phyloP scores from a whole-genome alignment of 371 early-diverging fungal genomes.

The Zancudomyces culisetae region DNA sequence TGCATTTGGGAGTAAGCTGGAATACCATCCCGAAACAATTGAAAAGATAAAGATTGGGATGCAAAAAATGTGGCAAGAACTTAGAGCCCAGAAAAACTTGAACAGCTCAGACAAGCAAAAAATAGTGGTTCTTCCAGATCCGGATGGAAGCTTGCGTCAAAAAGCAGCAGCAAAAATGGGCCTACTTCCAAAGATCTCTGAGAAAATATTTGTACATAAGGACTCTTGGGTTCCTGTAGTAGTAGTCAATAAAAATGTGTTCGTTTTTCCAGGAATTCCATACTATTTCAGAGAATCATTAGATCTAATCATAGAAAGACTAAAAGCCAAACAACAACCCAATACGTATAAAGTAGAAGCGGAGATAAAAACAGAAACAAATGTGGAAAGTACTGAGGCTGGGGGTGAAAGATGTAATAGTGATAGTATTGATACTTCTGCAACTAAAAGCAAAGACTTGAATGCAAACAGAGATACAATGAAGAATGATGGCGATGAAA shows the following conservation, averaged over 20 bases:
- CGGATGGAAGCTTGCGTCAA: constrained; percentile 12
- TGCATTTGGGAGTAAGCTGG: constrained; percentile 30
- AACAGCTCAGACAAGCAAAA: background rate
- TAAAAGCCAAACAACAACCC: too few species aligned
- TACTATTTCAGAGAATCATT: constrained; percentile 34
- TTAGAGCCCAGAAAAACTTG: background rate
- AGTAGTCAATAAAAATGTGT: constrained; percentile 37
- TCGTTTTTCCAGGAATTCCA: constrained; percentile 55
- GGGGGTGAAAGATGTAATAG: too few species aligned
- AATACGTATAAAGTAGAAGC: too few species aligned
- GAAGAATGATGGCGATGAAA: too few species aligned
- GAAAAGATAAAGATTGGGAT: constrained; percentile 34
- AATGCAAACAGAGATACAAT: background rate
- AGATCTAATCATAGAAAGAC: constrained; percentile 8
- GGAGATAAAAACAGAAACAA: too few species aligned
- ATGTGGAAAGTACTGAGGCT: too few species aligned
- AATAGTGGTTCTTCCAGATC: constrained; percentile 9
- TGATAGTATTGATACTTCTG: background rate
- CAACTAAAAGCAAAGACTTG: background rate
- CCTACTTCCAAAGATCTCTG: constrained; percentile 29
- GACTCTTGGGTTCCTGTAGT: constrained; percentile 51
- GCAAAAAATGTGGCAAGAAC: background rate
- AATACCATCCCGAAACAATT: constrained; percentile 34
- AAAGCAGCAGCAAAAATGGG: constrained; percentile 49
- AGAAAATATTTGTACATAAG: constrained; percentile 24